These are phyloP conservation scores for Cynara cardunculus DNA, from an alignment of 129 eudicot genomes.

Conservation along the genomic window DNA sequence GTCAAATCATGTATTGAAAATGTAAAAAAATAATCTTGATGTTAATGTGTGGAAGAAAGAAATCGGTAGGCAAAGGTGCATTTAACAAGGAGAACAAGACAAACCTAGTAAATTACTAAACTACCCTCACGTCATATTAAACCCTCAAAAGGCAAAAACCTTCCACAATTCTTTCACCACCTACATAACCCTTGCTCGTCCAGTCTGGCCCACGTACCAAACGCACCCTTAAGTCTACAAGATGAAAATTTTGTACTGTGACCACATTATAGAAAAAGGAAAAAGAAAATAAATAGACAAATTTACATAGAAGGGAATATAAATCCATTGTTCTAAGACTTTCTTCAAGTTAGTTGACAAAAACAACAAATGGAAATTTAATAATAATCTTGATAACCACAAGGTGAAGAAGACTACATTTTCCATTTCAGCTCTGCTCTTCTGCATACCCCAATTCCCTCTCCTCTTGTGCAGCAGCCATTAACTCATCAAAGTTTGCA, in stretches of 20 bases:
- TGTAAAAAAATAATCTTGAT: no score
- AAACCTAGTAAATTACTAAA: background rate
- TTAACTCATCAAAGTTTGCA: conserved; percentile 46
- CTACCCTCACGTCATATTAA: background rate
- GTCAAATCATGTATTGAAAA: no score
- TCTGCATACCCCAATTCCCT: conserved; percentile 33
- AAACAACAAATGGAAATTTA: background rate
- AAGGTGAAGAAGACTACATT: background rate
- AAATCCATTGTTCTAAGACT: background rate
- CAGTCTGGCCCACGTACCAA: no score
- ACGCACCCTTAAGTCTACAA: background rate
- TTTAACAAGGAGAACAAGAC: background rate
- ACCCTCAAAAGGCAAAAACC: background rate
- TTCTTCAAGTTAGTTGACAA: background rate
- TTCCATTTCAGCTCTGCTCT: conserved; percentile 24
- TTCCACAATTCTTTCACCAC: background rate
- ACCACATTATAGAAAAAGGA: background rate
- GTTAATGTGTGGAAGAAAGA: no score
- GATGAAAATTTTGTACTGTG: no score
- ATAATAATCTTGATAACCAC: background rate
- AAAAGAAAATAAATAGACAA: background rate
- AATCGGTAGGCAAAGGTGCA: no score
- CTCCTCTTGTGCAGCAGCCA: conserved; percentile 41
- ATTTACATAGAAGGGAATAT: background rate
- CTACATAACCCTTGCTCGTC: no score